Evolutionary conservation across 345 rosid species (phyloP).

Genomic region (Eucalyptus globulus): DNA sequence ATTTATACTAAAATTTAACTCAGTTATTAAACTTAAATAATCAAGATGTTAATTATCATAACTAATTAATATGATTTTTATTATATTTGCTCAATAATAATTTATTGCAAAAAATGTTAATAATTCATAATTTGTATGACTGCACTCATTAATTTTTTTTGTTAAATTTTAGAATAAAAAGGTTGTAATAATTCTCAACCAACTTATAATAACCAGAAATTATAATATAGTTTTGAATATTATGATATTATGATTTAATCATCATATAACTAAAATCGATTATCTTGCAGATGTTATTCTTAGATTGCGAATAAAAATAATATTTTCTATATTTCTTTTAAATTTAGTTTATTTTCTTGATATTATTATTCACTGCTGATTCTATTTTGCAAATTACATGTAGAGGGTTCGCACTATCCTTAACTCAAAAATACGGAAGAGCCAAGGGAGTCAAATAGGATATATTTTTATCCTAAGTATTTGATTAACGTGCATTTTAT

Average conservation of each 20-base stretch:
- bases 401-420: neutral
- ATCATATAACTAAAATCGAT: neutral
- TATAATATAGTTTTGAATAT: neutral
- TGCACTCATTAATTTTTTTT: no score
- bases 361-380: neutral
- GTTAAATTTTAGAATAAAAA: no score
- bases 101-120: no score
- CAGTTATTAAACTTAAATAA: no score
- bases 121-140: no score
- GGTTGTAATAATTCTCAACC: neutral
- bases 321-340: neutral
- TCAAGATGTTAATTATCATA: no score
- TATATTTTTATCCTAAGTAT: neutral
- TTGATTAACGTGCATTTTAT: neutral
- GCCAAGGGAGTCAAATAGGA: neutral
- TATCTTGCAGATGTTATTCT: neutral
- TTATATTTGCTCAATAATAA: no score
- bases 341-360: neutral
- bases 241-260: neutral
- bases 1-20: neutral
- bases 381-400: neutral
- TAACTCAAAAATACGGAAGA: neutral
- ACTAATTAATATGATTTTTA: no score
- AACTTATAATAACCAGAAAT: neutral
- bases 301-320: neutral